These are phyloP conservation scores for Candida fluviatilis DNA, from an alignment of 805 yeast species.

Conservation along the genomic window DNA sequence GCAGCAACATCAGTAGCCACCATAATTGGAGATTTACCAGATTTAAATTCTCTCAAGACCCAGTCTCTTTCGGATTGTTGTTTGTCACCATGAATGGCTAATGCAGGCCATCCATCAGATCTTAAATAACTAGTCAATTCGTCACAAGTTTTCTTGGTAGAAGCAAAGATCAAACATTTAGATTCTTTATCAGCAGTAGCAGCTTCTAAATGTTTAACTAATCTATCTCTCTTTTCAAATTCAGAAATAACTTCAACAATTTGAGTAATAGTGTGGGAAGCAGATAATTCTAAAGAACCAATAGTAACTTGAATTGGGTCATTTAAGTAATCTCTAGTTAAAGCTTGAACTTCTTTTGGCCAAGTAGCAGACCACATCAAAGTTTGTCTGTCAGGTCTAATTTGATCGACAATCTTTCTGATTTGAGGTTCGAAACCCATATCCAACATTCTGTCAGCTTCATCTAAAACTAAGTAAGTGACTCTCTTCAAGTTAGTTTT, in stretches of 20 bases:
- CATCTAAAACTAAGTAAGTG: constrained; percentile 94
- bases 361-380: constrained; percentile 99
- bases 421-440: constrained; percentile 99
- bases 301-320: constrained; percentile 96
- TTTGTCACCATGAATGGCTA: constrained; percentile 98
- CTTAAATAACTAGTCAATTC: constrained; percentile 88
- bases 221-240: constrained; percentile 91
- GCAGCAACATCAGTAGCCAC: constrained; percentile 99
- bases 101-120: constrained; percentile 97
- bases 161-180: constrained; percentile 84
- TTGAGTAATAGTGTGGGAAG: constrained; percentile 95
- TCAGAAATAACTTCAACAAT: constrained; percentile 86
- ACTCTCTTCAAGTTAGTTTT: constrained; percentile 95
- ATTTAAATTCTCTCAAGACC: constrained; percentile 90
- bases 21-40: constrained; percentile 93
- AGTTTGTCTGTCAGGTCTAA: constrained; percentile 99
- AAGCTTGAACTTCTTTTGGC: constrained; percentile 96
- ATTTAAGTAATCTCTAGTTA: constrained; percentile 85
- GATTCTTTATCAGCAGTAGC: constrained; percentile 69
- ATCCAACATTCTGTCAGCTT: constrained; percentile 99
- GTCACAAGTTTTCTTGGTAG: constrained; percentile 98
- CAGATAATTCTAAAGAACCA: constrained; percentile 94
- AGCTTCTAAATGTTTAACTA: constrained; percentile 74
- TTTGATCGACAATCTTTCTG: constrained; percentile 95
- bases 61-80: constrained; percentile 98